Conservation (phyloP, 495 filamentous ascomycete genomes). For the Aspergillus funiculosus region DNA sequence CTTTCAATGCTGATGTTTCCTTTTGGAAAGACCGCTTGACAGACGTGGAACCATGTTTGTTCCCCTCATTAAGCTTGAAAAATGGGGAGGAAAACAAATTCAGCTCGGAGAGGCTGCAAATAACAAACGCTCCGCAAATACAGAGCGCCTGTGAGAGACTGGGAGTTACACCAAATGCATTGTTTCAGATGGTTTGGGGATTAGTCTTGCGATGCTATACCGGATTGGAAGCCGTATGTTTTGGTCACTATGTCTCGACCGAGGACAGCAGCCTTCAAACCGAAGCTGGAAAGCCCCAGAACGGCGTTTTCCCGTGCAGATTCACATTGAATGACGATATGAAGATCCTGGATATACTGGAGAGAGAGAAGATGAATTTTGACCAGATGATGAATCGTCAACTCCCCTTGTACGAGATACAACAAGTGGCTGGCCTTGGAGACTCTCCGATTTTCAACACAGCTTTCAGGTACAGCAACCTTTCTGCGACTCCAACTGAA, state of each 20-base stretch:
- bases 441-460: conserved; percentile 49
- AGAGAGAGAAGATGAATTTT: conserved; percentile 31
- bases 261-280: conserved; percentile 16
- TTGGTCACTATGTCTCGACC: conserved; percentile 39
- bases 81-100: conserved; percentile 7
- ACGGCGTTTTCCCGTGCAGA: conserved; percentile 27
- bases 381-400: conserved; percentile 32
- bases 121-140: conserved; percentile 17
- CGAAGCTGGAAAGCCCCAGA: conserved; percentile 11
- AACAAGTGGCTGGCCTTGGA: conserved; percentile 32
- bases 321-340: conserved; percentile 32
- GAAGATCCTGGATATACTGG: conserved; percentile 30
- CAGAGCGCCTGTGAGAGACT: conserved; percentile 30
- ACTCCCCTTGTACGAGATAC: conserved; percentile 35
- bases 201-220: conserved; percentile 50
- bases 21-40: conserved; percentile 51
- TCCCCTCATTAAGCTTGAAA: conserved; percentile 37
- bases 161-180: conserved; percentile 23
- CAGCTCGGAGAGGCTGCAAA: conserved; percentile 3
- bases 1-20: conserved; percentile 28
- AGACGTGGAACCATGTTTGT: conserved; percentile 48
- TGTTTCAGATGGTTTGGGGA: conserved; percentile 50
- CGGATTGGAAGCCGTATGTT: conserved; percentile 48
- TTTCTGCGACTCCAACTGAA: conserved; percentile 1
- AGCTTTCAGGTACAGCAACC: conserved; percentile 33